phyloP scores from a whole-genome alignment of 2,329 filamentous ascomycete genomes.

The Fusarium irregulare region DNA sequence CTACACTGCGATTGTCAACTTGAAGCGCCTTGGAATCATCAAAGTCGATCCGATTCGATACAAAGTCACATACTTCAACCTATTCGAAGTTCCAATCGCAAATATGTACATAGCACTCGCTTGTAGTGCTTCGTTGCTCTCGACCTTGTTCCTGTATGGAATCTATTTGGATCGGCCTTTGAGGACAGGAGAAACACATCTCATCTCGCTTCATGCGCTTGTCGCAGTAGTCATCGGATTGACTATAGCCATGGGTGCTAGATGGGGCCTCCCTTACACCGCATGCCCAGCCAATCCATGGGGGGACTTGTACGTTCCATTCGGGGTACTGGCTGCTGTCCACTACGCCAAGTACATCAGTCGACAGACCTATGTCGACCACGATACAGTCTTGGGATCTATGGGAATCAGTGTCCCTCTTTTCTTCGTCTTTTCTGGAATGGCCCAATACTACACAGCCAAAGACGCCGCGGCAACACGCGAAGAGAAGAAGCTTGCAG shows the following conservation, averaged over 20 bases:
- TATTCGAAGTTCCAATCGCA: conserved; percentile 26
- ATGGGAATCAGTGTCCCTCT: conserved; percentile 34
- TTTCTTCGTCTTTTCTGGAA: conserved; percentile 28
- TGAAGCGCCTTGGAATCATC: conserved; percentile 34
- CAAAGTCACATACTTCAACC: conserved; percentile 13
- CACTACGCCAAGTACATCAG: conserved; percentile 2
- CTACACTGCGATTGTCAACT: conserved; percentile 23
- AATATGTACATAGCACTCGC: conserved; percentile 33
- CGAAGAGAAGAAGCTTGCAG: conserved; percentile 8
- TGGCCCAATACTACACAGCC: conserved; percentile 36
- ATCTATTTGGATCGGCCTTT: conserved; percentile 27
- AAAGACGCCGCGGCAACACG: conserved; percentile 18
- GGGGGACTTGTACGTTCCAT: conserved; percentile 33
- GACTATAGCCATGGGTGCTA: conserved; percentile 20
- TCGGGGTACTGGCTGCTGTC: conserved; percentile 11
- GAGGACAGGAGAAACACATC: conserved; percentile 6
- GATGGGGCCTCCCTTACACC: conserved; percentile 8
- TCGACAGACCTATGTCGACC: background rate
- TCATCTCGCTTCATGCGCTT: conserved; percentile 17
- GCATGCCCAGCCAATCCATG: conserved; percentile 29
- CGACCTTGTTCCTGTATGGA: conserved; percentile 35
- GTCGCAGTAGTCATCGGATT: conserved; percentile 31
- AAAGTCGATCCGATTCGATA: conserved; percentile 18
- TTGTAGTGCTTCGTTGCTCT: conserved; percentile 27
- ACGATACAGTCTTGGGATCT: conserved; percentile 21